Base-by-base conservation (phyloP, 345 rosid species). In the Noccaea caerulescens region DNA sequence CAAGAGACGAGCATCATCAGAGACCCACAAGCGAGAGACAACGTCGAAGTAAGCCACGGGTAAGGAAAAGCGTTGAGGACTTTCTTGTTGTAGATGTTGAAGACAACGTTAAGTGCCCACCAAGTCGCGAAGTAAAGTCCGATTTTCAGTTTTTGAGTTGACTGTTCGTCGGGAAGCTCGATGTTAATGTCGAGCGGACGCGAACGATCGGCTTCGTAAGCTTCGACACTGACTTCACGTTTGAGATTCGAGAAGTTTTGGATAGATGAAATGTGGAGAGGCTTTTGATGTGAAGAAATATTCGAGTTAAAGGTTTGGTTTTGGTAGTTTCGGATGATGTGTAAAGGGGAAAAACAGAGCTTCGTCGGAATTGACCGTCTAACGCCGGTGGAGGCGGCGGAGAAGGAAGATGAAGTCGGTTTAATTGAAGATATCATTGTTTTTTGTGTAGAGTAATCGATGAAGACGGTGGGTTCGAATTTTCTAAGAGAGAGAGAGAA, bases 81-180 rank as follows among this genome's bases (percentile, higher is more conserved):
- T 84, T 93, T 93, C 87, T 93, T 93, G 82, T 93, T 91, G 69
- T 93, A 93, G n/a, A 93, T 91, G 66, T 93, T 93, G 76, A 91
- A 93, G 58, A 93, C 91, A 42, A 93, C 98, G 69, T 93, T 93
- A 72, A 93, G 82, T 18, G 91, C 90, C 98, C 98, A 93, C 98
- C 98, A 93, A 6, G 97, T 83, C 8, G 96, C 97, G 49, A 93
- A 93, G 54, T 89, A 91, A 1, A 91, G 32, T 58, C 98, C 96
- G 7, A 91, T 93, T 52, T 82, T 93, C 13, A 89, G 14, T 58
- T 58, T 88, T 66, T 70, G 82, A 0, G 87, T 63, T 1, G 84
- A 80, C 43, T 81, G 45, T 53, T 80, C 73, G 7, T 76, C 76
- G 0, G 81, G 83, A 3, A 83, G 68, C 13, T 84, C 86, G 50